Base-by-base conservation (phyloP, 2,329 filamentous ascomycete genomes). In the Xylariaceae sp. region DNA sequence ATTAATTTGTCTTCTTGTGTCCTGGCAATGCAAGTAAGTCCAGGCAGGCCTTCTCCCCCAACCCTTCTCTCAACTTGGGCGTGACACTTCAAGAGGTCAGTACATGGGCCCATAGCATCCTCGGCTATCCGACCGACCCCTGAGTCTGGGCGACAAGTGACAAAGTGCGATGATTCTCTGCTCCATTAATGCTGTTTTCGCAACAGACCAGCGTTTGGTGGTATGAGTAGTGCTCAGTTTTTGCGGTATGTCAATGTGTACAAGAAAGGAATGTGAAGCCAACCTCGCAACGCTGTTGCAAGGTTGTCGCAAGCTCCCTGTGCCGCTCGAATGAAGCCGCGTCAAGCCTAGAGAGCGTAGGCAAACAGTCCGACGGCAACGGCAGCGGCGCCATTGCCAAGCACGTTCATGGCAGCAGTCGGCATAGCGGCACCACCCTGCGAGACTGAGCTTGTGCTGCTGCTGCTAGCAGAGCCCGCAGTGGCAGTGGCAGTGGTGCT, bases 361-460 rank as follows among this genome's bases (percentile, higher is more conserved):
- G 70, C 72, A 40, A 75, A 55, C 28, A 75, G 51, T 35, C 69
- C 72, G 28, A 70, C 52, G 38, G 69, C 72, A 25, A 67, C 61
- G 21, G 62, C 67, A 5, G 67, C 68, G 26, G 60, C 63, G 30
- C 67, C 66, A 38, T 67, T 66, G 46, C 64, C 58, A 38, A 61
- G 40, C 43, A 54, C 42, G 33, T 58, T 56, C 28, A 58, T 38
- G 37, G 40, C 36, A 19, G 44, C 38, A 28, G 50, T 50, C 12
- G 51, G 44, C 18, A 52, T 32, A 29, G 40, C 22, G 19, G 44
- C 47, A 29, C 51, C 43, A 13, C 42, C 43, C 19, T 45, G 36
- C 5, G 48, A 33, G 13, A 56, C 39, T 12, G 53, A 39, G 18
- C 50, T 40, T 29, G 43, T 43, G 21, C 44, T 33, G 2, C 47